Base-by-base conservation (phyloP, 176 grass and related monocot species). In the Elymus sibiricus region DNA sequence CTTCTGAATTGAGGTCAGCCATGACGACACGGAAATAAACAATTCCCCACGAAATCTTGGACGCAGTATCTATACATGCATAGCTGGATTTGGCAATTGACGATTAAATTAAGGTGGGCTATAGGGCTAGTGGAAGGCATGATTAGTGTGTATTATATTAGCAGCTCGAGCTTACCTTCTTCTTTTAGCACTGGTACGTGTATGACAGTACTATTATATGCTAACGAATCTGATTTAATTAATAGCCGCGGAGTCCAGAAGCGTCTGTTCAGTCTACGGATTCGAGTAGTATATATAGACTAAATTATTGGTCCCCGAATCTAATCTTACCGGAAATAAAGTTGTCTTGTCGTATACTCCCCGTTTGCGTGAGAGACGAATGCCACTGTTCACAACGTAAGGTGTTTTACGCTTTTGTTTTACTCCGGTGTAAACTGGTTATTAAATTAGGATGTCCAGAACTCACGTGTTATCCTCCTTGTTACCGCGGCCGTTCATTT, bases 1-100 rank as follows among this genome's bases (percentile, higher is more conserved):
- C 22, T 71, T 38, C 66, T 59, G 32, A 87, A 83, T 83, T 87
- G 84, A 87, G 80, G 89, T 90, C 80, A 90, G 74, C 74, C 74
- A 49, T 90, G 89, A 90, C 89, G 79, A 25, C 55, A 42, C 9
- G 22, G 11, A 37, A 26, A 56, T 78, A 85, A 85, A 76, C 29
- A 67, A 86, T 39, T 32, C 6, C 75, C 5, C 5, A 2, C 7
- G 4, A 77, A 61, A 77, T 47, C 47, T 17, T 42, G 62, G 9
- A 31, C 62, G 63, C 39, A 72, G 69, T 72, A 72, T 26, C 69
- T 72, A 25, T n/a, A 39, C 69, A 25, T 8, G n/a, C 24, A 11
- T 29, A 37, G 63, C 51, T 77, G 70, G 44, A 69, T 77, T 82
- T 77, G 25, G 79, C 34, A 58, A 76, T 44, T n/a, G 46, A 42